These are phyloP conservation scores for Boletus rufocinnamomeus DNA, from an alignment of 768 basidiomycete species.

Conservation along the genomic window DNA sequence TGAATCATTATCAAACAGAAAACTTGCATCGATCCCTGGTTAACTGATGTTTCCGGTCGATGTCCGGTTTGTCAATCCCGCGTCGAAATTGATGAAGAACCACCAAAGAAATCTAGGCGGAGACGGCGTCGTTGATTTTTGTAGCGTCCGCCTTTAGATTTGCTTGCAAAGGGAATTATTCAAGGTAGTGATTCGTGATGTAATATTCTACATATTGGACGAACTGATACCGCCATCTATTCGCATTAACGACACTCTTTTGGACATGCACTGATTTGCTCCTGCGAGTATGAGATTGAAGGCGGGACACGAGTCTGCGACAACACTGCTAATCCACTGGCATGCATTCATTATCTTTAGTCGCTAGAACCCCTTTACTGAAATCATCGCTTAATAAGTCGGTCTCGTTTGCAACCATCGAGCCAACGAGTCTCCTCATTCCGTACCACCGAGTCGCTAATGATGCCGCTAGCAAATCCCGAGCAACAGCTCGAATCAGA, in stretches of 20 bases:
- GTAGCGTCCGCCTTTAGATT: conserved; percentile 7
- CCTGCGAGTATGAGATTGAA: not conserved
- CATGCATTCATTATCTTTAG: not conserved
- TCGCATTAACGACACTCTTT: conserved; percentile 29
- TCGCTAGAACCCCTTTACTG: not conserved
- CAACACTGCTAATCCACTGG: not conserved
- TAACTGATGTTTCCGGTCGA: conserved; percentile 79
- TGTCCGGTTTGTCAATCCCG: conserved; percentile 86
- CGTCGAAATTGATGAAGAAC: conserved; percentile 52
- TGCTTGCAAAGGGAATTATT: conserved; percentile 23
- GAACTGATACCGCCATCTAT: conserved; percentile 27
- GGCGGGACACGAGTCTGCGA: not conserved
- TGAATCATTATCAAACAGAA: conserved; percentile 48
- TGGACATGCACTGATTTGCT: conserved; percentile 13
- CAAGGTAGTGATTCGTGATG: conserved; percentile 32
- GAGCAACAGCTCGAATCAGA: conserved; percentile 3
- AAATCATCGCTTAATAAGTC: conserved; percentile 24
- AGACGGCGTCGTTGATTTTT: conserved; percentile 24
- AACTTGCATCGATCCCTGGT: conserved; percentile 90
- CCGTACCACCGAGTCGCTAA: not conserved
- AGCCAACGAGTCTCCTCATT: not conserved
- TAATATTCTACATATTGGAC: conserved; percentile 35
- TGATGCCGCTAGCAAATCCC: conserved; percentile 3
- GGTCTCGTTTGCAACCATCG: not conserved
- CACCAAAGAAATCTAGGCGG: conserved; percentile 36